Percentiles rank a stretch among this genome's conserved stretches.
Evolutionary conservation across 192 early-diverging fungal genomes (phyloP).

Genomic region (Rhizophagus sp.): DNA sequence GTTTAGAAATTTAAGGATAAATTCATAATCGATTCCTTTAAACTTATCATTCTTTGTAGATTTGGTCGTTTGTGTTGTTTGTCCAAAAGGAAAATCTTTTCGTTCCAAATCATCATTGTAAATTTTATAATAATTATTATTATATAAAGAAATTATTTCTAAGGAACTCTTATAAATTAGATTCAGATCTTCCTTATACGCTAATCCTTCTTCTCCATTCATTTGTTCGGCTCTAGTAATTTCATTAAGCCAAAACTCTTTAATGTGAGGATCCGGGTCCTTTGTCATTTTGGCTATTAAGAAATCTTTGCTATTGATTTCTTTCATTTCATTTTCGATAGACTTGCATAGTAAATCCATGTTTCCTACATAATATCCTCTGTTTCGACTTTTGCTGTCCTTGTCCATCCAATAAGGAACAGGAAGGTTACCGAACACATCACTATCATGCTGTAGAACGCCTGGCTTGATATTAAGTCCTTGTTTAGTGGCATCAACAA

Average conservation of each 20-base stretch:
- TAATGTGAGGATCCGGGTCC: not conserved
- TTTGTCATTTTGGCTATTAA: not conserved
- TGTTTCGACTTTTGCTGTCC: not conserved
- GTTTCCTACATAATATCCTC: not conserved
- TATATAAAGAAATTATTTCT: not conserved
- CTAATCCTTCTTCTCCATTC: not conserved
- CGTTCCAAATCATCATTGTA: not conserved
- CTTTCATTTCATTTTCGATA: not conserved
- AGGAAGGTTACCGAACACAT: not conserved
- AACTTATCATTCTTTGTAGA: not conserved
- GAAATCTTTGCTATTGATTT: not conserved
- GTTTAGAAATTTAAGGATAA: not conserved
- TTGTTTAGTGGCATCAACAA: constrained; percentile 41
- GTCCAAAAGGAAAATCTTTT: not conserved
- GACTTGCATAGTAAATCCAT: not conserved
- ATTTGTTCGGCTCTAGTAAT: not conserved
- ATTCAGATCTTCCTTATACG: not conserved
- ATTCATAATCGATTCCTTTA: not conserved
- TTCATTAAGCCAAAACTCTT: not conserved
- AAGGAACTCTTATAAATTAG: not conserved
- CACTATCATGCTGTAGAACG: not conserved
- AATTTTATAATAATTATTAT: not conserved
- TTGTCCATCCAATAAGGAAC: constrained; percentile 33
- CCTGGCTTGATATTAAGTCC: constrained; percentile 23
- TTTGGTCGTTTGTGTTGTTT: not conserved